Base-by-base conservation (phyloP, 305 asterid species). In the Fraxinus sp. region DNA sequence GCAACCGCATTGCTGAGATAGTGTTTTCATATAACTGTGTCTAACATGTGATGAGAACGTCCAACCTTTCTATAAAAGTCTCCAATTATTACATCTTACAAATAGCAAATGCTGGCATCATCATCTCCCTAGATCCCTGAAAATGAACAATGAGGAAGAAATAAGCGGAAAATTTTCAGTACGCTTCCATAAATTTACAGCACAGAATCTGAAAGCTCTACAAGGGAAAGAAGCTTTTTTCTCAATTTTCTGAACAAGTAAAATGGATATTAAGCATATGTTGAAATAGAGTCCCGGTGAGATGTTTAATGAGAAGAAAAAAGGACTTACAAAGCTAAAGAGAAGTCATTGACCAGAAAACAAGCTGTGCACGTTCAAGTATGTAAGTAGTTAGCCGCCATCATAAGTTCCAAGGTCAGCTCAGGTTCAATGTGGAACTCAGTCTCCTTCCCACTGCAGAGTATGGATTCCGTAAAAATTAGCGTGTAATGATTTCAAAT, bases 391-490 rank as follows among this genome's bases (percentile, higher is more conserved):
- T 96, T 94, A 72, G 98, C 98, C 0, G 99, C 99, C 99, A 96
- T 94, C 97, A 96, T 94, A 78, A 94, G 91, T 85, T 94, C 98
- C 95, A 96, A 85, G n/a, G 98, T 92, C 89, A 95, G 87, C 90
- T 95, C 99, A 7, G 99, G 99, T 88, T 95, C 99, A 49, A 95
- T 95, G 76, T 90, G 92, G 88, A 95, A 94, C 90, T 95, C 98
- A 10, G 97, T 92, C 87, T 93, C 98, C 91, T 91, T 96, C 70
- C 99, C 99, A 85, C 99, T 96, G 80, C 87, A 88, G 68, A 82
- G 77, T 10, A 78, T 35, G 68, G 84, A 9, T 26, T 41, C 57
- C 64, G 74, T 20, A 66, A 36, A 64, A 81, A 84, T 49, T 24
- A 13, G 37, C 84, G 41, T 13, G 35, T 22, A 71, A 57, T 74